Evolutionary conservation across 768 basidiomycete species (phyloP), one percentile per base, ranked within the genome.

Genomic region (Tremella yokohamensis): DNA sequence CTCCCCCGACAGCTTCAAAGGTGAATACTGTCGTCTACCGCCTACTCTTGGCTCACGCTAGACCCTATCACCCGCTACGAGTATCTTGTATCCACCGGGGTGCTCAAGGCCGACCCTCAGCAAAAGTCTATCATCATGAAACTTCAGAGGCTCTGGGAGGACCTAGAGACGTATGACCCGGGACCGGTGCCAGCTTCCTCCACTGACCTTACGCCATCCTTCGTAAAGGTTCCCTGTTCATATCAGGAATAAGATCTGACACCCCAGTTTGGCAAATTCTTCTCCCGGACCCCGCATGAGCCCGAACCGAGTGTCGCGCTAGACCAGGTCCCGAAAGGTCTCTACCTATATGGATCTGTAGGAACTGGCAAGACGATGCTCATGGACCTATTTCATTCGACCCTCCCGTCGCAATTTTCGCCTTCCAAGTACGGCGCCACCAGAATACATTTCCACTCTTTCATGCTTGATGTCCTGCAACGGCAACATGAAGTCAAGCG

Each of bases 381-480:
- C 62, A 99, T 99, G 96, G 96, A 99, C 76, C 81, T 99, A 20
- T 96, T 96, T 77, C 92, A 88, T 79, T 83, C 85, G 62, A 85
- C 91, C 1, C 84, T 96, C 12, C 77, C 76, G 0, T n/a, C 51
- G 7, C 66, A 69, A 19, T 73, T 71, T 40, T 44, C 53, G 1
- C 40, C 52, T 2, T 55, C 49, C 8, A 59, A 60, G 12, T 69
- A 65, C 44, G 70, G 54, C 2, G 62, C 66, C 1, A 73, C 68
- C 2, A 83, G 96, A 26, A 90, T 97, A 15, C 96, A 99, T 76
- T 99, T 99, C 75, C 93, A 98, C 72, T 90, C 91, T 1, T 98
- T 99, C 81, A 98, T 99, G 96, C 85, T 97, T 61, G 96, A 99
- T 72, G 92, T 97, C 19, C 90, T 97, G 75, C 96, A 94, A 72